Conservation (phyloP, 805 yeast genomes). For the Candida loeiensis region DNA sequence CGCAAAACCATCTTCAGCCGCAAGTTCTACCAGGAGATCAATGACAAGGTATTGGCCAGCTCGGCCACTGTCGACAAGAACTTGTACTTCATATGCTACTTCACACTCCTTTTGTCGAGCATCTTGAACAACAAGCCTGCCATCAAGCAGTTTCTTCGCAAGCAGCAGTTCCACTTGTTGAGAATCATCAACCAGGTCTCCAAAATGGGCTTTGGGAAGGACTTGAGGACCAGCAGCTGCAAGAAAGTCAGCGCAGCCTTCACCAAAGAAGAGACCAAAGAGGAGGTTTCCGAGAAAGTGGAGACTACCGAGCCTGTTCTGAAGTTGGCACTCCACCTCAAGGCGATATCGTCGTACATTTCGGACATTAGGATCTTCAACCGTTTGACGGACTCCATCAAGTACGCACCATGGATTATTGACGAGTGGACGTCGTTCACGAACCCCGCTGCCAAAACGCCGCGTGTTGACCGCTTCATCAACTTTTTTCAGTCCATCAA, state of each 20-base stretch:
- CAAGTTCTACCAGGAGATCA: constrained; percentile 40
- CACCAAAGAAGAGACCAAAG: constrained; percentile 6
- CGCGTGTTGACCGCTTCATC: constrained; percentile 30
- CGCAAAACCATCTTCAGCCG: constrained; percentile 34
- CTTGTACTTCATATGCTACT: constrained; percentile 42
- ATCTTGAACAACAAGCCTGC: constrained; percentile 35
- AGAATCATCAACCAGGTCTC: constrained; percentile 10
- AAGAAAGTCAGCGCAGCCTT: constrained; percentile 13
- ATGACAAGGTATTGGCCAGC: constrained; percentile 34
- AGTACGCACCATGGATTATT: constrained; percentile 44
- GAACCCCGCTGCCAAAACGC: constrained; percentile 22
- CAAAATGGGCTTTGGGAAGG: constrained; percentile 11
- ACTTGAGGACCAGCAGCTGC: constrained; percentile 16
- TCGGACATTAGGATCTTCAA: constrained; percentile 42
- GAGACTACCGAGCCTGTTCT: constrained; percentile 11
- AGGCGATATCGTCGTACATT: constrained; percentile 33
- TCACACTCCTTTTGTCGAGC: constrained; percentile 35
- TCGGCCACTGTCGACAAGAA: constrained; percentile 36
- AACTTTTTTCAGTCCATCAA: constrained; percentile 39
- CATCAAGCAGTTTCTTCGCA: constrained; percentile 26
- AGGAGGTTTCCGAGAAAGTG: background rate
- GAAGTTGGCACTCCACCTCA: constrained; percentile 33
- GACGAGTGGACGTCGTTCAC: constrained; percentile 33
- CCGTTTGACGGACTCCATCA: constrained; percentile 38
- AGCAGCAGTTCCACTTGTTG: constrained; percentile 25